phyloP scores from a whole-genome alignment of 176 grass and related monocot species.

The Alloteropsis semialata region DNA sequence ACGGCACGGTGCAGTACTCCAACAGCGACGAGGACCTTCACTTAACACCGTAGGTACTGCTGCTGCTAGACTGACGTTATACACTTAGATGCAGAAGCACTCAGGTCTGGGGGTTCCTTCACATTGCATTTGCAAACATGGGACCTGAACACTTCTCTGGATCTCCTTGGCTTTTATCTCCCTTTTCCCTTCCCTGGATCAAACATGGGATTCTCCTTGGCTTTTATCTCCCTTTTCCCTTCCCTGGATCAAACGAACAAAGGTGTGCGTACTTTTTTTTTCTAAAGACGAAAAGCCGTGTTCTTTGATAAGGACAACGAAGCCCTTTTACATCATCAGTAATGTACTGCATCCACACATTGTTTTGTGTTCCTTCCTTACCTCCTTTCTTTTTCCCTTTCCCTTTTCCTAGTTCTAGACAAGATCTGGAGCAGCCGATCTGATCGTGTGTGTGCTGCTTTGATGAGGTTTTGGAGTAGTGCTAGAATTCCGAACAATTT shows the following conservation, averaged over 20 bases:
- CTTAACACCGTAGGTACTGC: background rate
- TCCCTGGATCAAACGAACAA: conserved; percentile 25
- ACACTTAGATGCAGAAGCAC: background rate
- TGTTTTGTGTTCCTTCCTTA: background rate
- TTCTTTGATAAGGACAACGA: conserved; percentile 21
- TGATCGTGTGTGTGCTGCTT: background rate
- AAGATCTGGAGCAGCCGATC: background rate
- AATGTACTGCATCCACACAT: background rate
- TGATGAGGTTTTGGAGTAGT: background rate
- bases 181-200: conserved; percentile 16
- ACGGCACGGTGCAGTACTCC: background rate
- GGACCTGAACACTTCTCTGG: background rate
- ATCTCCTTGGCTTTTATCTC: background rate
- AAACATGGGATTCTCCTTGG: background rate
- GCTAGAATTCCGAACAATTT: background rate
- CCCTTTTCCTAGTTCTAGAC: background rate
- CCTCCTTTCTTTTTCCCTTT: background rate
- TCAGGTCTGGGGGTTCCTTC: background rate
- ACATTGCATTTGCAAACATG: background rate
- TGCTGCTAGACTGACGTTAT: background rate
- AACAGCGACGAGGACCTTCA: background rate
- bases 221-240: conserved; percentile 1
- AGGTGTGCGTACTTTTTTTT: background rate
- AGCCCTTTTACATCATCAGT: conserved; percentile 4
- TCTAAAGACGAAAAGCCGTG: conserved; percentile 2